Evolutionary conservation across 805 yeast species (phyloP).

Genomic region (Sugiyamaella boreocaroliniensis): DNA sequence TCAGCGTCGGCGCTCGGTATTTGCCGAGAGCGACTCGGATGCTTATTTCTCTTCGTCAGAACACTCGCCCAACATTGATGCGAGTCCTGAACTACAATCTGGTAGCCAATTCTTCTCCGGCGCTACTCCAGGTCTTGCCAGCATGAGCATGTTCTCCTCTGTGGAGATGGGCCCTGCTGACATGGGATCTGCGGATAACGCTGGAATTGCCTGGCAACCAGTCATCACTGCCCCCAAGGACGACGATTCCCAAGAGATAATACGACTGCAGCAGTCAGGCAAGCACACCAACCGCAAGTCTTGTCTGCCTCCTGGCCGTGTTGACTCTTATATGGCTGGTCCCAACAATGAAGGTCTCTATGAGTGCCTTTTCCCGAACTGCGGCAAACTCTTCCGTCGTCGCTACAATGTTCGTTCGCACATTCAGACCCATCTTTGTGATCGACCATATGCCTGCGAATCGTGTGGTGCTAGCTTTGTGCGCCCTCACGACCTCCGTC

Average conservation of each 20-base stretch:
- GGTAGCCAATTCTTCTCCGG: conserved; percentile 14
- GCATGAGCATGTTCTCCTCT: conserved; percentile 19
- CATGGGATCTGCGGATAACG: conserved; percentile 16
- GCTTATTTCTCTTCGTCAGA: conserved; percentile 17
- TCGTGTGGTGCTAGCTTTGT: conserved; percentile 80
- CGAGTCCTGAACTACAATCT: conserved; percentile 16
- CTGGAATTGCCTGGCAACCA: conserved; percentile 35
- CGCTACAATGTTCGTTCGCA: conserved; percentile 91
- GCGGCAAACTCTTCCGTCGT: conserved; percentile 80
- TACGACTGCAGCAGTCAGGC: conserved; percentile 29
- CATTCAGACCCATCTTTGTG: conserved; percentile 92
- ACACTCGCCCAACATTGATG: conserved; percentile 18
- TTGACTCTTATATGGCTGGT: conserved; percentile 76
- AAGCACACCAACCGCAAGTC: conserved; percentile 39
- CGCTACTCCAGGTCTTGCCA: conserved; percentile 14
- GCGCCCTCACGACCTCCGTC: conserved; percentile 85
- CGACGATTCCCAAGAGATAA: conserved; percentile 28
- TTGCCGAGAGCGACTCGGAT: conserved; percentile 18
- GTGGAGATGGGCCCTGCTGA: conserved; percentile 17
- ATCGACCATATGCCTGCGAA: conserved; percentile 81
- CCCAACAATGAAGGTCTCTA: conserved; percentile 67
- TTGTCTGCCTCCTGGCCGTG: conserved; percentile 80
- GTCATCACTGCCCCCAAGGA: conserved; percentile 30
- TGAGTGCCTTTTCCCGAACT: conserved; percentile 66
- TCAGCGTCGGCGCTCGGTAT: conserved; percentile 4